Conservation (phyloP, 2,329 filamentous ascomycete species). For the Cytospora leucostoma region DNA sequence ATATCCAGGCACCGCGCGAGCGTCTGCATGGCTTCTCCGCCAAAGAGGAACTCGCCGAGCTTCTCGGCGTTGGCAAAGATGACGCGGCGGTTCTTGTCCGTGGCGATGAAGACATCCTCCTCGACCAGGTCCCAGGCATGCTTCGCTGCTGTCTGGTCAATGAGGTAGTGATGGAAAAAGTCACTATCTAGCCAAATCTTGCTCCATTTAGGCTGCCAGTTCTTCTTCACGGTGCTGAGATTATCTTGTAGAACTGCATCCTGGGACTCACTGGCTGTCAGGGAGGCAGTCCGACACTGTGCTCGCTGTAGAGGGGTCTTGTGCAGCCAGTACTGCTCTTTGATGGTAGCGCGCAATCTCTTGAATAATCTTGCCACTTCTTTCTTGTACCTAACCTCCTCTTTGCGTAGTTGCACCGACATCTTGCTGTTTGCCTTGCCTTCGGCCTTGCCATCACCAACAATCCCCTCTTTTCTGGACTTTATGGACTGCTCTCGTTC, state of each 20-base stretch:
- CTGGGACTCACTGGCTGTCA: neutral
- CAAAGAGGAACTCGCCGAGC: slow-evolving; percentile 23
- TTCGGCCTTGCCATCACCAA: neutral
- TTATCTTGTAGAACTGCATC: neutral
- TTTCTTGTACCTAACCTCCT: neutral
- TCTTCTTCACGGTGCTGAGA: slow-evolving; percentile 6
- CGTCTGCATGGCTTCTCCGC: slow-evolving; percentile 3
- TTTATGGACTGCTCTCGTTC: neutral
- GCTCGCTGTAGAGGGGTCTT: neutral
- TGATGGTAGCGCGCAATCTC: neutral
- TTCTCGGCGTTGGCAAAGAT: slow-evolving; percentile 30
- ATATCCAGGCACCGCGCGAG: slow-evolving; percentile 24
- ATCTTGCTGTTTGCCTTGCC: neutral
- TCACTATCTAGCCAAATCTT: slow-evolving; percentile 12
- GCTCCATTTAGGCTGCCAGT: slow-evolving; percentile 20
- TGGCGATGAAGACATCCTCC: slow-evolving; percentile 9
- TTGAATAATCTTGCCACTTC: neutral
- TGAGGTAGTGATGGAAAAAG: slow-evolving; percentile 24
- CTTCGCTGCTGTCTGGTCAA: slow-evolving; percentile 20
- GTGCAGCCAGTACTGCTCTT: slow-evolving; percentile 9
- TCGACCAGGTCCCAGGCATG: slow-evolving; percentile 22
- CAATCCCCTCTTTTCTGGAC: neutral
- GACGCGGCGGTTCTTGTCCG: slow-evolving; percentile 25
- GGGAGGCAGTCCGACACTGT: neutral
- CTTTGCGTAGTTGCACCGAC: neutral